Conservation (phyloP, 345 rosid species). For the Salix suchowensis region DNA sequence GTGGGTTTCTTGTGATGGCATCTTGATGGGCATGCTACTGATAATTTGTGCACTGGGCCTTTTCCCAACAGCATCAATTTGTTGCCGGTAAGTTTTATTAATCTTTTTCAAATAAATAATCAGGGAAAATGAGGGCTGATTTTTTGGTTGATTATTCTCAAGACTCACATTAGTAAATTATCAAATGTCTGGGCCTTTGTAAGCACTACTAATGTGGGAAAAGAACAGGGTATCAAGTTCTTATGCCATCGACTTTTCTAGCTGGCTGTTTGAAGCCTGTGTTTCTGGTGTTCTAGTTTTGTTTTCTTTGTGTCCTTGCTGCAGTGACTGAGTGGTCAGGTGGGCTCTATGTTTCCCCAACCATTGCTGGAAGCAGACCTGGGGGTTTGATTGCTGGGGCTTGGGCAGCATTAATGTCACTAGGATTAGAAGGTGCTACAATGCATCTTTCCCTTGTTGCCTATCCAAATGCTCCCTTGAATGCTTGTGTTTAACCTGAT, state of each 20-base stretch:
- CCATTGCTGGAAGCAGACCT: constrained; percentile 93
- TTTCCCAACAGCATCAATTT: constrained; percentile 77
- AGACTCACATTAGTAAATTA: background rate
- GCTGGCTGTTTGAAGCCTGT: constrained; percentile 7
- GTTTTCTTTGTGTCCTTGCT: constrained; percentile 16
- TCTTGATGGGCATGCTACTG: constrained; percentile 27
- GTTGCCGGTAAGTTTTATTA: constrained; percentile 69
- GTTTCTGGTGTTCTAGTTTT: constrained; percentile 13
- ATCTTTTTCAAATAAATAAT: background rate
- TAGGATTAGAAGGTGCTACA: constrained; percentile 64
- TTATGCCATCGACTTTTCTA: background rate
- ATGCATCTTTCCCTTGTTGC: constrained; percentile 12
- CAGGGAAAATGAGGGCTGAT: background rate
- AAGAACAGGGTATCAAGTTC: constrained; percentile 1
- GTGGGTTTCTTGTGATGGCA: constrained; percentile 29
- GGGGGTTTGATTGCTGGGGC: constrained; percentile 88
- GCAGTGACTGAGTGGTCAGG: constrained; percentile 97
- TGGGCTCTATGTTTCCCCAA: constrained; percentile 87
- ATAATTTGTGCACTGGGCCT: constrained; percentile 7
- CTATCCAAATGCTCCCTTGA: constrained; percentile 7
- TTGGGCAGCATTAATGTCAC: constrained; percentile 91
- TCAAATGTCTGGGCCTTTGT: background rate
- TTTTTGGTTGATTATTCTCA: background rate
- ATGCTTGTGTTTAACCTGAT: constrained; percentile 16
- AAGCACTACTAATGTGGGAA: background rate